These are phyloP conservation scores for Orbilia brochopaga DNA, from an alignment of 2,329 filamentous ascomycete genomes.

Conservation along the genomic window DNA sequence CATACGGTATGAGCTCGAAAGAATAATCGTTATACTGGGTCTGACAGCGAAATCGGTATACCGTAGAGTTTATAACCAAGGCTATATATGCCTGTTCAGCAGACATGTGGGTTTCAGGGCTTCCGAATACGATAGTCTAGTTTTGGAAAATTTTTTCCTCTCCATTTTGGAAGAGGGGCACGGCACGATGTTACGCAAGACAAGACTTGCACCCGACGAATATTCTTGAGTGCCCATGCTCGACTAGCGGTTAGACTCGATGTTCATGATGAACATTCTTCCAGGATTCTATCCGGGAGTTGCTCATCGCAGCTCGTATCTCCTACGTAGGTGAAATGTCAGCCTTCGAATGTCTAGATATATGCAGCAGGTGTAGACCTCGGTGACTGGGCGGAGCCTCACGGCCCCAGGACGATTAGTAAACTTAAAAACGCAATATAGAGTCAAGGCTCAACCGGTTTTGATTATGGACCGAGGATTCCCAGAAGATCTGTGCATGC, in stretches of 20 bases:
- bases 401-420: background rate
- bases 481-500: background rate
- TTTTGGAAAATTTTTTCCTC: background rate
- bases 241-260: background rate
- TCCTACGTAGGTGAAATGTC: background rate
- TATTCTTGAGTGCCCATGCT: background rate
- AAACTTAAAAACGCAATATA: background rate
- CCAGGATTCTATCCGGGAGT: background rate
- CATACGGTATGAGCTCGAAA: background rate
- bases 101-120: background rate
- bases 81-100: background rate
- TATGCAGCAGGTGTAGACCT: background rate
- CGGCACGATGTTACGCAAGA: background rate
- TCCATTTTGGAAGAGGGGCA: background rate
- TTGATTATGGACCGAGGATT: background rate
- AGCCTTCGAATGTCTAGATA: background rate
- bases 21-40: background rate
- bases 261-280: background rate
- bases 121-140: background rate
- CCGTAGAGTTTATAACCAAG: background rate
- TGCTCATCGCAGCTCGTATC: constrained; percentile 1
- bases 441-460: too few species aligned
- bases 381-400: background rate
- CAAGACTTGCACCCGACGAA: background rate
- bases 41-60: background rate